Evolutionary conservation across 139 green algal species (phyloP), one percentile per base, ranked within the genome.

Genomic region (Astrephomene gubernaculifera): DNA sequence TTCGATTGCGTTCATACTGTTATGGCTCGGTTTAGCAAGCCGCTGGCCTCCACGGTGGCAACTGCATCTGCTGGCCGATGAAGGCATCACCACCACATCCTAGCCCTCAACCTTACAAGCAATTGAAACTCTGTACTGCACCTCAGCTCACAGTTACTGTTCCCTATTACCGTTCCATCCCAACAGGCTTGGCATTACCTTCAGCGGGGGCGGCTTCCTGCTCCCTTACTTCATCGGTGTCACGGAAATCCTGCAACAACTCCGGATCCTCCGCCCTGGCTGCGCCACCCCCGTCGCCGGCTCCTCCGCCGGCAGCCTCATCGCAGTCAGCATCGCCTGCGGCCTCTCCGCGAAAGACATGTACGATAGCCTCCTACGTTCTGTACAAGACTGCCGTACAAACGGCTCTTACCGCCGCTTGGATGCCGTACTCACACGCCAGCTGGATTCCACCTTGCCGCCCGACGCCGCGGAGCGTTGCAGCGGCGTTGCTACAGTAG

Each of bases 261-360:
- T 73, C 2, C 60, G 76, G 29, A 41, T 83, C 6, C 43, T 83
- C 4, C 60, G 60, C 19, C 41, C n/a, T 3, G 35, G 74, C 36
- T 4, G 22, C 60, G 19, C 38, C 38, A 93, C 90, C 33, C 89
- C 81, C 5, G 19, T 98, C 29, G 94, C 90, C 2, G 95, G 95
- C 9, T 88, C 94, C 14, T 95, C 89, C 24, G 95, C 95, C 12
- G 95, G 95, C 4, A 94, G 94, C 3, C 87, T 98, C 19, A 88
- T 97, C 36, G 95, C 94, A 33, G 94, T 87, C 4, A 91, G 88
- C 73, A 61, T 96, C 33, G 89, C 93, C 63, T 87, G 85, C 53
- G 94, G 94, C 29, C 86, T 97, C 35, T 49, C 53, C 4, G 60
- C 90, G 22, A 65, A 36, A 7, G 31, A 61, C 25, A 43, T 70